Evolutionary conservation across 441 rosid genomes (phyloP), one percentile per base, ranked within the genome.

Genomic region (Biscutella auriculata): DNA sequence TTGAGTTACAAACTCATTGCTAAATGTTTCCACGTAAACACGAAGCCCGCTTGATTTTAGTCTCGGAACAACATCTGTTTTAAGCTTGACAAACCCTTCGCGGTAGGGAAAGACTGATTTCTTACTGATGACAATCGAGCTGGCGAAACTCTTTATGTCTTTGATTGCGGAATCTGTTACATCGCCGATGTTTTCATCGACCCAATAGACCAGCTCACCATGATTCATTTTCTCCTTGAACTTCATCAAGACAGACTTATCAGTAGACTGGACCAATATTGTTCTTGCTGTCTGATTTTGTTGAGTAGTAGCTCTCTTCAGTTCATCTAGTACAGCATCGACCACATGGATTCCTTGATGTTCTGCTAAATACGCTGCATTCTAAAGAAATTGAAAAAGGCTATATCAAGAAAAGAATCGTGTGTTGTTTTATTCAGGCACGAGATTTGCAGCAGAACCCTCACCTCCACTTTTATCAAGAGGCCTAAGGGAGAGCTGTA

Each of bases 381-480:
- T 50, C 86, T 81, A 70, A 56, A 19, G 65, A 62, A 56, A 60
- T 43, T 21, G 8, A 11, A 53, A 10, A 40, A 53, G 6, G 48
- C 26, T 60, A 42, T 32, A 42, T 68, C 34, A 47, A 48, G 42
- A 55, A 27, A 62, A 33, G 25, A 41, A 19, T 34, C 40, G 26
- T 48, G 56, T 60, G 16, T 36, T n/a, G 15, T 21, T 7, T 50
- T 6, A 26, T 28, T 16, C 15, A 51, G 28, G 35, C 23, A 34
- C 10, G 33, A 51, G 19, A 34, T 8, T 65, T 26, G 62, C 13
- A 63, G 47, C 25, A 51, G 40, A 45, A 53, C 56, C 61, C 77
- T 52, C 50, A 78, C 86, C 83, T 81, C 80, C 32, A 81, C 73
- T 65, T 61, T 19, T 63, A 81, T 71, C 68, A 81, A 68, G 71